Evolutionary conservation across 108 stramenopile genomes (phyloP).

Genomic region (Cyclostephanos invisitatus): DNA sequence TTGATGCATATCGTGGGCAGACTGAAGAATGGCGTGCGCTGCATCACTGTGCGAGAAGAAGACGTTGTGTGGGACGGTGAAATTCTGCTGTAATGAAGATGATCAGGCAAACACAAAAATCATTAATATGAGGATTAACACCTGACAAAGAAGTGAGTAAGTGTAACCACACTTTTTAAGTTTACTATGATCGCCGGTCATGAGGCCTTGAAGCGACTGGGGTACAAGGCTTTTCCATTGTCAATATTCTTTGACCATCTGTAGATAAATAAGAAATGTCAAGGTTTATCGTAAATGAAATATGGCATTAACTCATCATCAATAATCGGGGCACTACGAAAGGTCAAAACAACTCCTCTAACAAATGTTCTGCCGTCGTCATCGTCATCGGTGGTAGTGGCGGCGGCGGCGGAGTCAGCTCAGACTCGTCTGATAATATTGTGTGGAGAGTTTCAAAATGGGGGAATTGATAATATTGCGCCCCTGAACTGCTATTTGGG

Average conservation of each 20-base stretch:
- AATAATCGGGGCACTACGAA: not conserved
- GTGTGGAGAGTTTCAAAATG: not conserved
- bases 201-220: too few species aligned
- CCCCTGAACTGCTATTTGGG: not conserved
- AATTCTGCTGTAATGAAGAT: conserved; percentile 17
- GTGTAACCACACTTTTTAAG: too few species aligned
- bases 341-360: not conserved
- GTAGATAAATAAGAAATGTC: too few species aligned
- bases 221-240: too few species aligned
- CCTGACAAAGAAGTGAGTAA: too few species aligned
- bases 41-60: conserved; percentile 58
- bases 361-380: not conserved
- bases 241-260: too few species aligned
- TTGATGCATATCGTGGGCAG: conserved; percentile 60
- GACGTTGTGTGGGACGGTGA: conserved; percentile 42
- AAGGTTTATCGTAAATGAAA: too few species aligned
- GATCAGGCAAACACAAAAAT: not conserved
- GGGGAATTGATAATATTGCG: not conserved
- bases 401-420: not conserved
- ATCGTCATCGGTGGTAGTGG: not conserved
- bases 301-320: too few species aligned
- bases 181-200: too few species aligned
- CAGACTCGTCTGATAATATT: not conserved
- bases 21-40: conserved; percentile 57
- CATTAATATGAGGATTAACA: too few species aligned